Evolutionary conservation across 306 rosid genomes (phyloP).

Genomic region (Dalbergia cultrata): DNA sequence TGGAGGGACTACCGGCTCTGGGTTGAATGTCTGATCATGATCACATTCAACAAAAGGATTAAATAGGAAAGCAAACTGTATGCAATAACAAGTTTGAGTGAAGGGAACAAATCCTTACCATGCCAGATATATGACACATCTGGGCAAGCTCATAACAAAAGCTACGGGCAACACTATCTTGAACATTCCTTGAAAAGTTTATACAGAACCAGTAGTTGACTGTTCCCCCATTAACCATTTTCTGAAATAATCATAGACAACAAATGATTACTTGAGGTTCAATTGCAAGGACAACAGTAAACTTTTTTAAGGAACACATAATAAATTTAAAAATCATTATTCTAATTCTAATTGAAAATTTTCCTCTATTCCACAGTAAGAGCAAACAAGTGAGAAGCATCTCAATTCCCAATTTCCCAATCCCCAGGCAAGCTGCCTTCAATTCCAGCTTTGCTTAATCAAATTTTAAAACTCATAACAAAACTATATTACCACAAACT

Average conservation of each 20-base stretch:
- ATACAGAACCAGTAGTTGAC: slow-evolving; percentile 91
- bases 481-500: background rate
- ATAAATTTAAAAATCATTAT: background rate
- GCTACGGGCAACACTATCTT: slow-evolving; percentile 78
- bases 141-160: slow-evolving; percentile 90
- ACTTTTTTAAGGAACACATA: background rate
- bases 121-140: slow-evolving; percentile 92
- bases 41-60: slow-evolving; percentile 3
- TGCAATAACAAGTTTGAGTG: background rate
- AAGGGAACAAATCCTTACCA: slow-evolving; percentile 60
- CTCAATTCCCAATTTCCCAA: background rate
- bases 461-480: background rate
- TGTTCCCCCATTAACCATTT: slow-evolving; percentile 97
- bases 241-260: slow-evolving; percentile 57
- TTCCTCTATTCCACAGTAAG: background rate
- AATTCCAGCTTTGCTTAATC: background rate
- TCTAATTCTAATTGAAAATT: background rate
- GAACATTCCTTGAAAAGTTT: slow-evolving; percentile 81
- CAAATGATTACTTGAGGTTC: background rate
- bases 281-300: background rate
- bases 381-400: background rate
- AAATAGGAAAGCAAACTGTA: background rate
- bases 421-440: background rate
- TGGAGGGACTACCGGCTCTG: slow-evolving; percentile 82
- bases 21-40: slow-evolving; percentile 69